These are phyloP conservation scores for Plasmodium billcollinsi DNA, from an alignment of 169 alveolate genomes.

Conservation along the genomic window DNA sequence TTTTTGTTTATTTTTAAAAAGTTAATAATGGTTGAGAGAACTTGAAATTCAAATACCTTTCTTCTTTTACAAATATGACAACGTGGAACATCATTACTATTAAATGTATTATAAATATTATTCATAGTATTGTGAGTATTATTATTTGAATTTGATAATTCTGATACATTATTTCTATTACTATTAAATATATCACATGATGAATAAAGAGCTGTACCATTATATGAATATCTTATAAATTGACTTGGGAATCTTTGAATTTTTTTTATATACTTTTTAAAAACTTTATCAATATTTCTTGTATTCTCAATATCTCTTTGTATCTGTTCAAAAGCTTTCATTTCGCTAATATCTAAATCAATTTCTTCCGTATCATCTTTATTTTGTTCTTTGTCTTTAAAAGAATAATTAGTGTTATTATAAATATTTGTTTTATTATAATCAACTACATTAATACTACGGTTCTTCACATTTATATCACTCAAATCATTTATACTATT, in stretches of 20 bases:
- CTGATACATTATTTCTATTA: constrained; percentile 23
- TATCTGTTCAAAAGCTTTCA: constrained; percentile 48
- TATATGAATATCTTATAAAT: constrained; percentile 43
- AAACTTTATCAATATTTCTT: constrained; percentile 25
- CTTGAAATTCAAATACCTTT: constrained; percentile 59
- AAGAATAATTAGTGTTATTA: no score
- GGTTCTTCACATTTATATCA: no score
- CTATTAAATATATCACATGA: neutral
- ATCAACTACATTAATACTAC: no score
- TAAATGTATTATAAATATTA: neutral
- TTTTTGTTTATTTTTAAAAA: constrained; percentile 29
- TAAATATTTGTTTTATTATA: no score
- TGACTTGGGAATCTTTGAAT: constrained; percentile 33
- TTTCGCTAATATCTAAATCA: constrained; percentile 28
- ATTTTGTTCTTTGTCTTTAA: no score
- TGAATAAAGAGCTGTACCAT: constrained; percentile 17
- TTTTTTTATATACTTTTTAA: constrained; percentile 24
- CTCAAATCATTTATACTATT: no score
- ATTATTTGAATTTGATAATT: neutral
- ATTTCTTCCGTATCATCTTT: neutral
- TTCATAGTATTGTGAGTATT: neutral
- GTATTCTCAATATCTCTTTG: constrained; percentile 24
- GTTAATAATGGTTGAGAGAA: constrained; percentile 39
- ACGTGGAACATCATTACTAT: neutral
- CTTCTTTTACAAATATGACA: constrained; percentile 44